A percentile compares a stretch with the other conserved stretches of the same genome.
Evolutionary conservation across 495 filamentous ascomycete genomes (phyloP).

Genomic region (Tuber microsphaerosporum): DNA sequence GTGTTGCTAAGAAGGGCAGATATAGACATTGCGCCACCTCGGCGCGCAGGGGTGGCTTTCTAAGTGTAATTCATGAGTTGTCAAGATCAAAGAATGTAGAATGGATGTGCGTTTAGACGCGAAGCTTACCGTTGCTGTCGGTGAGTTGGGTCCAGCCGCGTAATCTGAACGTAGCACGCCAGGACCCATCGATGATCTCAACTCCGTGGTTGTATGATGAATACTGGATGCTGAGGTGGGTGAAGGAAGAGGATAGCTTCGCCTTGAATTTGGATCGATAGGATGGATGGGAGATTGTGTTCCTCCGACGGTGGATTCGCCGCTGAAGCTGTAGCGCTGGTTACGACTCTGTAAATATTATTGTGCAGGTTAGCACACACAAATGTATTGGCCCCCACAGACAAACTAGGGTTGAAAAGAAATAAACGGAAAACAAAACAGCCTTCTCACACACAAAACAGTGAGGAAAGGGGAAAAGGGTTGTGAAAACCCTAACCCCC

Average conservation of each 20-base stretch:
- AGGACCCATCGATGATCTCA: conserved; percentile 35
- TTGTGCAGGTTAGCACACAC: neutral
- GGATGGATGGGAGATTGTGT: conserved; percentile 32
- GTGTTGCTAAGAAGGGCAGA: conserved; percentile 41
- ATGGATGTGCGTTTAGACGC: conserved; percentile 3
- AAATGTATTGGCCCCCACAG: neutral
- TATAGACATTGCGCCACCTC: conserved; percentile 42
- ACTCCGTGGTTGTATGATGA: conserved; percentile 9
- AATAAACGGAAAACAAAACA: conserved; percentile 2
- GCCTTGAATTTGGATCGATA: conserved; percentile 33
- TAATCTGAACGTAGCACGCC: conserved; percentile 35
- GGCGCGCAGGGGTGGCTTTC: conserved; percentile 36
- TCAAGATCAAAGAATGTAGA: conserved; percentile 28
- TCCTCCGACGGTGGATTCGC: conserved; percentile 27
- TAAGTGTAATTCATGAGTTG: conserved; percentile 34
- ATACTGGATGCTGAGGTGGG: conserved; percentile 22
- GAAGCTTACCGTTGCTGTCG: conserved; percentile 32
- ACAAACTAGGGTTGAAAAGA: neutral
- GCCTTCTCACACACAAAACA: neutral
- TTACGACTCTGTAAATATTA: conserved; percentile 29
- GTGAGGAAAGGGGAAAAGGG: conserved; percentile 3
- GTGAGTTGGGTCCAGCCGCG: conserved; percentile 35
- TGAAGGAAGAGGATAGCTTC: conserved; percentile 37
- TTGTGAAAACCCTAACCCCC: conserved; percentile 2
- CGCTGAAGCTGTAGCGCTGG: conserved; percentile 33